phyloP scores from a whole-genome alignment of 805 yeast species.

The Ogataea degrootiae region DNA sequence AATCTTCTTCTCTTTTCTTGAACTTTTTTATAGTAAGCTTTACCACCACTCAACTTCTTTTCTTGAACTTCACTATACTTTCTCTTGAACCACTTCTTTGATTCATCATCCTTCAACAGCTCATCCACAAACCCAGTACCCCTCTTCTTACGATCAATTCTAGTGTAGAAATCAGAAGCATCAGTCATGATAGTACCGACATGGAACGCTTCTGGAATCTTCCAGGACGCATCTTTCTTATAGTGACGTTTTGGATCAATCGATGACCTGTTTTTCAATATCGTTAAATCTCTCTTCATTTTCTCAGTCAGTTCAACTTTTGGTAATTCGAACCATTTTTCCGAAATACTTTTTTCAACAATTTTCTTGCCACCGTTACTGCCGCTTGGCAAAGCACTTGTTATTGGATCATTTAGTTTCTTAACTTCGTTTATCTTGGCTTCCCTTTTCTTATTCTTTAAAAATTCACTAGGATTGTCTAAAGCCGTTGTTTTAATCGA shows the following conservation, averaged over 20 bases:
- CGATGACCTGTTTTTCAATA: constrained; percentile 82
- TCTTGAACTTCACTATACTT: constrained; percentile 77
- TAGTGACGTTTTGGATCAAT: constrained; percentile 95
- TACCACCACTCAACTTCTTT: constrained; percentile 57
- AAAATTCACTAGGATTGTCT: constrained; percentile 25
- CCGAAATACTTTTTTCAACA: constrained; percentile 38
- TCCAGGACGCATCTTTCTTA: constrained; percentile 80
- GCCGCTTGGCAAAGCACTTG: constrained; percentile 17
- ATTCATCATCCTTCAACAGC: constrained; percentile 65
- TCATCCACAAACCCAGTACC: constrained; percentile 79
- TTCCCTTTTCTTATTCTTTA: constrained; percentile 9
- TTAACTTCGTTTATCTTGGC: constrained; percentile 9
- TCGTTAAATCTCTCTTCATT: constrained; percentile 68
- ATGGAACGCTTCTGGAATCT: constrained; percentile 52
- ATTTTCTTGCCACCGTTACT: constrained; percentile 15
- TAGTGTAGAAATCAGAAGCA: constrained; percentile 68
- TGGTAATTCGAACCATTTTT: constrained; percentile 78
- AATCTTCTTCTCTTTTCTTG: constrained; percentile 55
- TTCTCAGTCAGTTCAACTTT: constrained; percentile 68
- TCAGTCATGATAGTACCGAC: constrained; percentile 87
- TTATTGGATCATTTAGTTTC: constrained; percentile 41
- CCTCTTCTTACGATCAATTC: constrained; percentile 66
- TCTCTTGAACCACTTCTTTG: constrained; percentile 76
- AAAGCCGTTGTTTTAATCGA: constrained; percentile 35
- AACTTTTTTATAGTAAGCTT: constrained; percentile 58